Evolutionary conservation across 176 grass and related monocot species (phyloP).

Genomic region (Dendrocalamus sinicus): DNA sequence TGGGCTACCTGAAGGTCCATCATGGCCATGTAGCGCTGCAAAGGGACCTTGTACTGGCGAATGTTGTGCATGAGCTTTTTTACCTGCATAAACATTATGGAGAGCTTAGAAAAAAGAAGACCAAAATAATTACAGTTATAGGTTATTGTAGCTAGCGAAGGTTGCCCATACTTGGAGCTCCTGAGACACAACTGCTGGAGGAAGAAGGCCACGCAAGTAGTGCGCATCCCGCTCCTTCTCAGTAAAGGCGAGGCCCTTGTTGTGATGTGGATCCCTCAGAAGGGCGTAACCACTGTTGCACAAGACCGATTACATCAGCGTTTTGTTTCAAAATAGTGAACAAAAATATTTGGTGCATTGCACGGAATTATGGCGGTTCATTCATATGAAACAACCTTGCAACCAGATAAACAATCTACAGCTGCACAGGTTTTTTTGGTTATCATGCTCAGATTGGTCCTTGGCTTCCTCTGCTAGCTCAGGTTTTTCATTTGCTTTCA

Average conservation of each 20-base stretch:
- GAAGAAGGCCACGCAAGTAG: conserved; percentile 93
- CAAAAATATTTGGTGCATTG: background rate
- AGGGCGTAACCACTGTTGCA: conserved; percentile 79
- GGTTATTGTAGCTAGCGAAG: background rate
- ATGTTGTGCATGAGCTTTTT: conserved; percentile 88
- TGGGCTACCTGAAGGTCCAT: conserved; percentile 94
- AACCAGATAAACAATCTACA: background rate
- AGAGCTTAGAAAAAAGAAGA: background rate
- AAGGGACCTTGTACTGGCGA: conserved; percentile 77
- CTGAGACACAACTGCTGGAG: conserved; percentile 77
- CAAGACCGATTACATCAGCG: conserved; percentile 43
- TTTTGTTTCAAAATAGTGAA: background rate
- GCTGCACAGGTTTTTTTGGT: background rate
- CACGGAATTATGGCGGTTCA: background rate
- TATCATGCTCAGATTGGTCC: background rate
- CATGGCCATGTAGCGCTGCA: conserved; percentile 96
- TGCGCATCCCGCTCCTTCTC: conserved; percentile 89
- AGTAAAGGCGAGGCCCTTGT: conserved; percentile 84
- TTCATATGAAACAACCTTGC: background rate
- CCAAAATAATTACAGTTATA: conserved; percentile 9
- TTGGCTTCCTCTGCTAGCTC: background rate
- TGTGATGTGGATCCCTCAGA: conserved; percentile 92
- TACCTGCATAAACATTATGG: conserved; percentile 60
- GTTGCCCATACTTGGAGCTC: conserved; percentile 67
- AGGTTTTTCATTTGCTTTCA: background rate